Conservation (phyloP, 2,329 filamentous ascomycete genomes). For the Cladorrhinum sp. region DNA sequence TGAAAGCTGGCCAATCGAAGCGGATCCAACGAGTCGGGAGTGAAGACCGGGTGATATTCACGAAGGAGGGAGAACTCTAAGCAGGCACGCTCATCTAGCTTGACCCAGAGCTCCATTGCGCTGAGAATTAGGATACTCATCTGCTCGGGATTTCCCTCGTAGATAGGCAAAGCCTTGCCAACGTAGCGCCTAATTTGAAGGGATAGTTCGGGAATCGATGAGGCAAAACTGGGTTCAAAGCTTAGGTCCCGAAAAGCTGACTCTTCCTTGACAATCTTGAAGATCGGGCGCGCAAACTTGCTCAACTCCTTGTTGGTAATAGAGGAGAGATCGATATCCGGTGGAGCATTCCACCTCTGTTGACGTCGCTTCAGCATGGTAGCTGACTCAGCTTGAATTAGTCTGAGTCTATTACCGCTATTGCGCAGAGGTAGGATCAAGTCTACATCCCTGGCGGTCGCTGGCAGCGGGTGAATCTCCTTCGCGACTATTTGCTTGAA, state of each 20-base stretch:
- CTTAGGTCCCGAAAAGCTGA: constrained; percentile 11
- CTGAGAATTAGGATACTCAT: constrained; percentile 52
- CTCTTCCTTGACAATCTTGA: constrained; percentile 6
- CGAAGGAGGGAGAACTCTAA: constrained; percentile 44
- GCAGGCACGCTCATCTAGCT: constrained; percentile 50
- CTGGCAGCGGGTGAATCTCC: constrained; percentile 41
- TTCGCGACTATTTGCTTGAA: constrained; percentile 40
- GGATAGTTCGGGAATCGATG: constrained; percentile 26
- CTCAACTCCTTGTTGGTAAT: constrained; percentile 10
- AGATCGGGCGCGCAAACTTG: constrained; percentile 1
- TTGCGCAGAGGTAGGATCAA: constrained; percentile 23
- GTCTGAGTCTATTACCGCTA: constrained; percentile 2
- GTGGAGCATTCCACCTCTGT: constrained; percentile 4
- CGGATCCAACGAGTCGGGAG: constrained; percentile 48
- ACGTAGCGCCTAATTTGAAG: constrained; percentile 37
- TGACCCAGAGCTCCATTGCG: constrained; percentile 56
- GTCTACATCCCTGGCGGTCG: constrained; percentile 29
- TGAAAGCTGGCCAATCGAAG: constrained; percentile 46
- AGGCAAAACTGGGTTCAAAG: too few relatives aligned
- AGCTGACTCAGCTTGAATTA: neutral
- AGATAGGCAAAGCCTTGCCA: constrained; percentile 33
- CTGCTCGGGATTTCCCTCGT: constrained; percentile 44
- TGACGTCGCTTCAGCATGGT: neutral
- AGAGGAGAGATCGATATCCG: constrained; percentile 13
- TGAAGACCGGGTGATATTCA: constrained; percentile 51